Conservation (phyloP, 371 early-diverging fungal genomes). For the Mortierella sp. region DNA sequence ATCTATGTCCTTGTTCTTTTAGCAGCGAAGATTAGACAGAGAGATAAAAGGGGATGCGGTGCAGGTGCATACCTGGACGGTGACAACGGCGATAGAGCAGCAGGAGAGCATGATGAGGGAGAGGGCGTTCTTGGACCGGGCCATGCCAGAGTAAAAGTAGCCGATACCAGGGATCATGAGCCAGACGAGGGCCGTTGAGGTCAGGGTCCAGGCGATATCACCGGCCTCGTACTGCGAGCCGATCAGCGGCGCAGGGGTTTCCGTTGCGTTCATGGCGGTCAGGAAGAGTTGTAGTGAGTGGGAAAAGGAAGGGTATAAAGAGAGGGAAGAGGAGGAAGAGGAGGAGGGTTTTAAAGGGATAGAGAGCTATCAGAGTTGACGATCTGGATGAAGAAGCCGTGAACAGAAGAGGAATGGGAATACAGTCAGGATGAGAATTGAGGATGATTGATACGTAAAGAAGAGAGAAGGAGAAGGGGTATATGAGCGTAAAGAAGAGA, state of each 20-base stretch:
- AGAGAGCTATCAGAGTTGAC: slow-evolving; percentile 11
- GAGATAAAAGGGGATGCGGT: neutral
- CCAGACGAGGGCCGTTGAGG: slow-evolving; percentile 81
- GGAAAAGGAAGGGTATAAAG: neutral
- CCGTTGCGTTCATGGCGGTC: slow-evolving; percentile 12
- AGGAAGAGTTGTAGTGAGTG: neutral
- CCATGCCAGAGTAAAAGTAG: slow-evolving; percentile 94
- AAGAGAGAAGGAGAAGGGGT: neutral
- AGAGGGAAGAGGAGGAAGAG: neutral
- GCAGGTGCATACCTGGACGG: slow-evolving; percentile 35
- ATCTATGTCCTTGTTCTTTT: slow-evolving; percentile 15
- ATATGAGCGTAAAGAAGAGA: neutral
- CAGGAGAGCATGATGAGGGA: slow-evolving; percentile 52
- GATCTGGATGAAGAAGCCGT: neutral
- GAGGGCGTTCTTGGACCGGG: slow-evolving; percentile 75
- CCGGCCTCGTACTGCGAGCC: slow-evolving; percentile 63
- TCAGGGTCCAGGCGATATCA: slow-evolving; percentile 79
- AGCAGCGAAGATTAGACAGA: neutral
- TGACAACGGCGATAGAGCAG: slow-evolving; percentile 47
- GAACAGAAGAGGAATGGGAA: neutral
- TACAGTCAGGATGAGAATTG: neutral
- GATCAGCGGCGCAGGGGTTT: neutral
- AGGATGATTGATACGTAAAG: neutral
- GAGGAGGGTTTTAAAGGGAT: neutral
- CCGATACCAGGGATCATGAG: slow-evolving; percentile 91